Evolutionary conservation across 441 rosid species (phyloP).

Genomic region (Syzygium syzygioides): DNA sequence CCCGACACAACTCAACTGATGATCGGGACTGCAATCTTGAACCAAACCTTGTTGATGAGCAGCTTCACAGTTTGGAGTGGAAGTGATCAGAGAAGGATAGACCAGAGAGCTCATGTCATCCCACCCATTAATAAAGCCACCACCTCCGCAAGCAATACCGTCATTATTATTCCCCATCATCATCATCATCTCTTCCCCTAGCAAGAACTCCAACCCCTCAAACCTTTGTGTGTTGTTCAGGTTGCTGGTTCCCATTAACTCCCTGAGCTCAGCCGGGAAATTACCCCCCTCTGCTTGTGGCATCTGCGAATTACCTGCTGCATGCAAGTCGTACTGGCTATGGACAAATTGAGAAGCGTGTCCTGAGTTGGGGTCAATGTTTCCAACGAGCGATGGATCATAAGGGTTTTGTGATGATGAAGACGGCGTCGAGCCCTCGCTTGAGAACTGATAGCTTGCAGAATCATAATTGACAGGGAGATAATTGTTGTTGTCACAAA

Average conservation of each 20-base stretch:
- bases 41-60: constrained; percentile 9
- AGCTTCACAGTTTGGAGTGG: constrained; percentile 18
- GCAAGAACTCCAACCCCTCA: constrained; percentile 45
- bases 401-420: constrained; percentile 12
- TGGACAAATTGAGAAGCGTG: constrained; percentile 15
- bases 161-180: neutral
- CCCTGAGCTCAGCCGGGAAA: constrained; percentile 20
- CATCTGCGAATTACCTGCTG: constrained; percentile 7
- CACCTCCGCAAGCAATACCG: constrained; percentile 5
- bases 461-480: neutral
- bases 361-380: neutral
- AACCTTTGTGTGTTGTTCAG: constrained; percentile 11
- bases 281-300: constrained; percentile 25
- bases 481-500: constrained; percentile 23
- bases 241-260: constrained; percentile 10
- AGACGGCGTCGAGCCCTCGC: constrained; percentile 4
- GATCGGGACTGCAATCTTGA: neutral
- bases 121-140: constrained; percentile 7
- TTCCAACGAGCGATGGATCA: neutral
- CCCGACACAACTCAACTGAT: neutral
- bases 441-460: constrained; percentile 14
- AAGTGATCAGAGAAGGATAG: constrained; percentile 3
- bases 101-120: constrained; percentile 19
- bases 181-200: constrained; percentile 18
- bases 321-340: constrained; percentile 13